Percentiles rank a stretch among this genome's conserved stretches.
phyloP scores from a whole-genome alignment of 2,329 filamentous ascomycete species.

The Ascochyta lentis region DNA sequence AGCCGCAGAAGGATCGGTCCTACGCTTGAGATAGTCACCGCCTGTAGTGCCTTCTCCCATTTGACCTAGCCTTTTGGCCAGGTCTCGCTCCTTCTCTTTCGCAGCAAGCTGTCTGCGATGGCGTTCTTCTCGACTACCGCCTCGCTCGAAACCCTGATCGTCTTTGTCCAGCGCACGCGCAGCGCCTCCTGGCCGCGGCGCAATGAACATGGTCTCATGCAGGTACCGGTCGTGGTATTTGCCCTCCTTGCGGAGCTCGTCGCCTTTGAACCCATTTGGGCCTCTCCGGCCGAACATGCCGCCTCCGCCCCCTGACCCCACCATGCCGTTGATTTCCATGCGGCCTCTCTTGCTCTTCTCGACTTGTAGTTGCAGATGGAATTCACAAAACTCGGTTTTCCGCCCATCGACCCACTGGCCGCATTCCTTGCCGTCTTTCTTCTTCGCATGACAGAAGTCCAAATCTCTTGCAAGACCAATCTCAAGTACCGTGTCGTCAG shows the following conservation, averaged over 20 bases:
- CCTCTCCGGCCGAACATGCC: constrained; percentile 44
- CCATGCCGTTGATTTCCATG: constrained; percentile 80
- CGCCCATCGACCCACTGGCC: constrained; percentile 85
- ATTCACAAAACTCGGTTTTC: constrained; percentile 91
- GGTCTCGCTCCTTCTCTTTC: constrained; percentile 74
- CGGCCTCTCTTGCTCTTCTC: constrained; percentile 71
- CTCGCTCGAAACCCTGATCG: constrained; percentile 51
- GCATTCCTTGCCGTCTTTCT: constrained; percentile 83
- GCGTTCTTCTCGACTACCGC: constrained; percentile 69
- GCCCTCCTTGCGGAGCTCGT: constrained; percentile 44
- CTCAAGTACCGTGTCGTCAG: constrained; percentile 88
- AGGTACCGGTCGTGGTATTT: constrained; percentile 64
- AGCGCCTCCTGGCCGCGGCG: constrained; percentile 56
- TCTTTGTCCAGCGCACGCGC: constrained; percentile 70
- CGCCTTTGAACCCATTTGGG: constrained; percentile 30
- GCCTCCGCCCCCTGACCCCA: constrained; percentile 52
- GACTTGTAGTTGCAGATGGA: constrained; percentile 83
- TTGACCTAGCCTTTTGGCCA: constrained; percentile 71
- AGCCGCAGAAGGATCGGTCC: constrained; percentile 27
- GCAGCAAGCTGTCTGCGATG: constrained; percentile 69
- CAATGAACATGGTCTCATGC: constrained; percentile 57
- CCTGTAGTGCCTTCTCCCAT: constrained; percentile 69
- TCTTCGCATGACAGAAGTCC: constrained; percentile 83
- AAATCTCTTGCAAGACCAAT: constrained; percentile 84
- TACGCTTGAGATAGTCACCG: constrained; percentile 70